Evolutionary conservation across 345 rosid genomes (phyloP), one percentile per base, ranked within the genome.

Genomic region (Eucalyptus shirleyi): DNA sequence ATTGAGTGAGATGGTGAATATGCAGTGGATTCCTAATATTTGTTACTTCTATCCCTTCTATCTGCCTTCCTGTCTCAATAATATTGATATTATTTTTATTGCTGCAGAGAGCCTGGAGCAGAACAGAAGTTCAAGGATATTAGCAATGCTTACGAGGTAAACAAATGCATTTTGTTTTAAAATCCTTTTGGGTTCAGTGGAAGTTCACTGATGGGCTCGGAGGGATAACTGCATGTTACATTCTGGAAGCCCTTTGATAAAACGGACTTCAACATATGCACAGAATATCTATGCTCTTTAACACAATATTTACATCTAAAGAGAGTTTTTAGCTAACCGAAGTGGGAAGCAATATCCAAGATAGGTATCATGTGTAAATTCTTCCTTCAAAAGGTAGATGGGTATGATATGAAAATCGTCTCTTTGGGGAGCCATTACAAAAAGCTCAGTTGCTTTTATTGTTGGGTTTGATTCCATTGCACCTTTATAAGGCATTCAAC

Each of bases 111-210:
- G 18, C 90, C 99, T 50, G 97, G 95, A 26, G 99, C 99, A 55
- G 99, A 98, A 90, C 94, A 94, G 92, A 97, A 96, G 91, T 97
- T 98, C 91, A 98, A 97, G 96, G 99, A 98, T 67, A 98, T 98
- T 90, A 96, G 99, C 87, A 98, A 98, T 91, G 99, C 99, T 18
- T 98, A 98, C 44, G 99, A 98, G 99, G 99, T 96, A 88, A 92
- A 90, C n/a, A 50, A 56, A 21, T 1, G 26, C 49, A 60, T 56
- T 56, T 15, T 32, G 16, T 85, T 32, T 47, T 14, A 60, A 86
- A 53, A 86, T 53, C 62, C 24, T 53, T 17, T 50, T 50, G 62
- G 44, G 62, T 34, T 23, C 21, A 6, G 67, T 50, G 37, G 47
- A 77, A 77, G 42, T 12, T 77, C 85, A 23, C 85, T 40, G 47